Evolutionary conservation across 805 yeast species (phyloP).

Genomic region (Monosporozyma yasuniensis): DNA sequence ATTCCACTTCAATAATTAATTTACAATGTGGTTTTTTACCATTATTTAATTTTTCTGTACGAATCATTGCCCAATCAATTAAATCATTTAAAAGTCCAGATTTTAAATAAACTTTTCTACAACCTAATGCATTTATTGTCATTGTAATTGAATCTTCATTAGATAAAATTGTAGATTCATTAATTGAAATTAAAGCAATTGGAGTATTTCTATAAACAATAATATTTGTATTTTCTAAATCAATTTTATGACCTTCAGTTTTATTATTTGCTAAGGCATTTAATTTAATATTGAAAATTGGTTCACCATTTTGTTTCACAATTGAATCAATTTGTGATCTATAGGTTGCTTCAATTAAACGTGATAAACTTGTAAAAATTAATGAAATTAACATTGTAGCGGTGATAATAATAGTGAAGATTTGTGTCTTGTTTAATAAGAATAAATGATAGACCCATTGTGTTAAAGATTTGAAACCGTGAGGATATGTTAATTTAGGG

Average conservation of each 20-base stretch:
- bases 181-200: conserved; percentile 48
- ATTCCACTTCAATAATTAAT: conserved; percentile 40
- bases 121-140: conserved; percentile 48
- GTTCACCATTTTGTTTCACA: conserved; percentile 30
- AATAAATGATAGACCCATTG: conserved; percentile 18
- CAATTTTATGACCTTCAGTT: not conserved
- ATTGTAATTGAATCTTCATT: conserved; percentile 38
- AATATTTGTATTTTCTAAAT: conserved; percentile 44
- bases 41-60: conserved; percentile 35
- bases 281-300: conserved; percentile 18
- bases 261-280: conserved; percentile 34
- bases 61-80: conserved; percentile 48
- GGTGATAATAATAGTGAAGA: conserved; percentile 33
- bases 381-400: conserved; percentile 32
- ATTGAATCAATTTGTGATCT: conserved; percentile 32
- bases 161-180: conserved; percentile 36
- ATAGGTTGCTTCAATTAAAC: conserved; percentile 41
- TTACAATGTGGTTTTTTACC: not conserved
- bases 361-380: conserved; percentile 34
- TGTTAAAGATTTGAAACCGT: conserved; percentile 12
- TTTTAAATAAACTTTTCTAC: conserved; percentile 57
- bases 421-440: conserved; percentile 22
- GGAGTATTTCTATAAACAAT: conserved; percentile 63
- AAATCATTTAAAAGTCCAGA: conserved; percentile 59
- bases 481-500: conserved; percentile 17